Evolutionary conservation across 768 basidiomycete genomes (phyloP), one percentile per base, ranked within the genome.

Genomic region (Xanthoconium purpureum): DNA sequence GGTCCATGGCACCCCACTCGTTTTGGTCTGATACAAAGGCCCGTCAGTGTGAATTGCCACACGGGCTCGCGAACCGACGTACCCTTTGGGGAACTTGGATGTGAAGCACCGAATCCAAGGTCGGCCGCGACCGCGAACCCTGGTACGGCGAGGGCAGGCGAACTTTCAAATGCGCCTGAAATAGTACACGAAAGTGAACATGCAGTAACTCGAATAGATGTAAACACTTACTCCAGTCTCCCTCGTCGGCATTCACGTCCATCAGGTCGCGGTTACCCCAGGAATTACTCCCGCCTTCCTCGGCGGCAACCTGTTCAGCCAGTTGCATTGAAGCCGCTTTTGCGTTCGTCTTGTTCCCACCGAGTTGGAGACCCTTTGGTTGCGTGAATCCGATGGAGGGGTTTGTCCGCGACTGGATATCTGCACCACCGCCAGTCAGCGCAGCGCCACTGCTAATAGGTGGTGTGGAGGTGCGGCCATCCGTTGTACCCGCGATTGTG

Each of bases 221-320:
- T 36, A 18, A 55, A 13, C 4, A 78, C 87, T 67, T 68, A 91
- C 95, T 89, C 95, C 95, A 99, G 67, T 98, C 96, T 64, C 87
- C 95, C 28, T 86, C 82, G 63, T 98, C 95, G 0, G 91, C 94
- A 65, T 94, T 87, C 5, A 98, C 86, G 66, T 99, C 94, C 69
- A 98, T 96, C 54, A 98, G 71, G 70, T 98, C 91, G 9, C 82
- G 86, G 46, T 73, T 78, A 1, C 85, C 89, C 91, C 90, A 92
- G 0, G 80, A 81, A 65, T 80, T 81, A 64, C 82, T 80, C 3
- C 54, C 57, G 3, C 63, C 63, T 28, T 66, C 62, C 20, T 75
- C 73, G 9, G 67, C 55, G 10, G 76, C 78, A 5, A 76, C 79
- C 57, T 85, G 86, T 39, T 87, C 85, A 52, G 78, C 82, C 59